Conservation (phyloP, 2,329 filamentous ascomycete genomes). For the Alternaria novae-zelandiae region DNA sequence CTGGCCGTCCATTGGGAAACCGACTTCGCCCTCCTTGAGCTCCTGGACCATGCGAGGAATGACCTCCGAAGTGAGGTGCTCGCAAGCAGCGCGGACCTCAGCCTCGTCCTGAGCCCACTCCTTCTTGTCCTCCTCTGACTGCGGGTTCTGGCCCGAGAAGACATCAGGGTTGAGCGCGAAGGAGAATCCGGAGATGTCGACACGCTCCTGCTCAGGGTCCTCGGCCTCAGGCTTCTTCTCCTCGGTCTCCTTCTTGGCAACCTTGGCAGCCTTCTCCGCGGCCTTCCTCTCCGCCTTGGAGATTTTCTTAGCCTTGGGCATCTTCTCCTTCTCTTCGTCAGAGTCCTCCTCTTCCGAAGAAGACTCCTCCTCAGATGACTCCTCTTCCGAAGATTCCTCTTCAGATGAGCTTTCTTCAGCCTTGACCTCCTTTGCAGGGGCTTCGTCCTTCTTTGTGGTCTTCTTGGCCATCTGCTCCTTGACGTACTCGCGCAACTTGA, state of each 20-base stretch:
- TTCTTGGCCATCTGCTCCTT: conserved; percentile 69
- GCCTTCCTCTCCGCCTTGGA: conserved; percentile 27
- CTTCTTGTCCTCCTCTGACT: conserved; percentile 87
- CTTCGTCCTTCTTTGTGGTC: conserved; percentile 46
- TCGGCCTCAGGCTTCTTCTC: conserved; percentile 32
- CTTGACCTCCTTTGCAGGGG: conserved; percentile 46
- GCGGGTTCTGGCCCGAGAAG: conserved; percentile 89
- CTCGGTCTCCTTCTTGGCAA: conserved; percentile 22
- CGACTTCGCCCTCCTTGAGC: conserved; percentile 88
- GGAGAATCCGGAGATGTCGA: conserved; percentile 86
- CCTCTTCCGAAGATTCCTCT: conserved; percentile 33
- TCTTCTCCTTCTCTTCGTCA: conserved; percentile 69
- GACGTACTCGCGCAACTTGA: conserved; percentile 89
- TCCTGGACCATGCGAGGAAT: conserved; percentile 88
- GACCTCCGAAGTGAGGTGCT: conserved; percentile 75
- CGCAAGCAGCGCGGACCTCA: conserved; percentile 83
- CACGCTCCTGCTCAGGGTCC: conserved; percentile 64
- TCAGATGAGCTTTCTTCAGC: conserved; percentile 41
- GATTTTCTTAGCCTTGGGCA: conserved; percentile 26
- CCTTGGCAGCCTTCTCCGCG: conserved; percentile 21
- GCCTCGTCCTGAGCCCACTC: conserved; percentile 84
- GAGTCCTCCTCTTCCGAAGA: conserved; percentile 66
- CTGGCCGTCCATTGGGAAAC: conserved; percentile 98
- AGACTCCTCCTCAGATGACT: conserved; percentile 29
- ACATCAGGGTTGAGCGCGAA: conserved; percentile 94